These are phyloP conservation scores for Diaporthe ilicicola DNA, from an alignment of 2,329 filamentous ascomycete genomes.

Conservation along the genomic window DNA sequence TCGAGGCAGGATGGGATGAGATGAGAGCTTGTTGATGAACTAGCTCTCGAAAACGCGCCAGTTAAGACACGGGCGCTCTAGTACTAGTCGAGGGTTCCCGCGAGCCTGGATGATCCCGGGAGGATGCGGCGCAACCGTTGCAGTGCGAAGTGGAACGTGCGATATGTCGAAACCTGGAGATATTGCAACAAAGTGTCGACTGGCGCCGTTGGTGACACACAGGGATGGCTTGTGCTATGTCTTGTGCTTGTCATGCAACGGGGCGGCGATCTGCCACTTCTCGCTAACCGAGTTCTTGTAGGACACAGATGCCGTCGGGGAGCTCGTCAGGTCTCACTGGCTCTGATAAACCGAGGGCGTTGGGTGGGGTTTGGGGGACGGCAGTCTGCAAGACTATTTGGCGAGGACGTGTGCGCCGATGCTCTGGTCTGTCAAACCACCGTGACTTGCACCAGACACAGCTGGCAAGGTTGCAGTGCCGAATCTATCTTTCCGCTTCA, in stretches of 20 bases:
- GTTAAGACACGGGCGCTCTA: conserved; percentile 29
- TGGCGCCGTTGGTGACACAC: conserved; percentile 40
- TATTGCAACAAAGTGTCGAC: conserved; percentile 27
- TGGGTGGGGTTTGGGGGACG: conserved; percentile 27
- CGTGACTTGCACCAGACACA: conserved; percentile 6
- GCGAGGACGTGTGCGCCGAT: conserved; percentile 12
- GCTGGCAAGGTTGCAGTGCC: conserved; percentile 19
- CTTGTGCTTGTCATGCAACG: conserved; percentile 38
- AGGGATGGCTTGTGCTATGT: conserved; percentile 33
- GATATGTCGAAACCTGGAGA: conserved; percentile 32
- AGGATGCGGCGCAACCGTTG: conserved; percentile 36
- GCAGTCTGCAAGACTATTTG: conserved; percentile 24
- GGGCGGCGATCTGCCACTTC: conserved; percentile 36
- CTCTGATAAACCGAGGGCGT: conserved; percentile 36
- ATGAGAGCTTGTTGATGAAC: conserved; percentile 24
- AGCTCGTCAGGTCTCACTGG: conserved; percentile 46
- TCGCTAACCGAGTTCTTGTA: conserved; percentile 49
- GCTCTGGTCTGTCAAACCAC: not conserved
- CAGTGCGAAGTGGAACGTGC: conserved; percentile 40
- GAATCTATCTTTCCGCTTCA: conserved; percentile 14
- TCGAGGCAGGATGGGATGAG: conserved; percentile 18
- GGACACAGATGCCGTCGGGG: conserved; percentile 48
- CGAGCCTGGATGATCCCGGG: conserved; percentile 33
- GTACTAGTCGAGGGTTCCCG: conserved; percentile 18
- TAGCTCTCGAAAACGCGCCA: conserved; percentile 26